Base-by-base conservation (phyloP, 2,329 filamentous ascomycete genomes). In the Didymella arachidicola region DNA sequence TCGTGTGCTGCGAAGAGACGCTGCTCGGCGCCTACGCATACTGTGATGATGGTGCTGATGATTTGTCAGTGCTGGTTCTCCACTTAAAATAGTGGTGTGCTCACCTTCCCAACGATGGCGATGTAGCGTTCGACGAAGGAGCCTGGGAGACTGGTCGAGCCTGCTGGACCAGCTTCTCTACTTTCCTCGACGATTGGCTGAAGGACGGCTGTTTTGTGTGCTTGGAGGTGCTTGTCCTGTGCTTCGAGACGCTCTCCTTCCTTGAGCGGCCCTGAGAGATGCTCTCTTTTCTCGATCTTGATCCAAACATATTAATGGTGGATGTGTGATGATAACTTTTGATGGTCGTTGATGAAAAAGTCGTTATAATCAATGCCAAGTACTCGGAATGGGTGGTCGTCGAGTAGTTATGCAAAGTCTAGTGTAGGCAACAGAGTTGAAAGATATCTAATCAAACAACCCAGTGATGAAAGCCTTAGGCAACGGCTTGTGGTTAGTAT, bases 1-100 rank as follows among this genome's bases (percentile, higher is more conserved):
- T 96, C 91, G 77, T 97, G 93, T 7, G 92, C 92, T 36, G 93
- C 93, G 73, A 97, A 97, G 67, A 97, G 89, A 22, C 93, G 87
- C 76, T 93, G 89, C 66, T 93, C 89, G 5, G 84, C 84, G n/a
- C 92, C 92, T 68, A 96, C 86, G 68, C 90, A 86, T 61, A 96
- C 84, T 10, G 91, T 96, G 66, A 96, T 85, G 73, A 95, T 91
- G 43, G 89, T 70, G 64, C 75, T 78, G 46, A 62, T 61, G 50
- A 29, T 45, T 62, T 18, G 62, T 73, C 49, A 75, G 68, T 47
- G 36, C 56, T 51, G 27, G 34, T 39, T 44, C 38, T 26, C 47
- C 6, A 46, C 29, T 38, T 42, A 25, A 14, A 47, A 30, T 56
- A 39, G 53, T 45, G 44, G 45, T 56, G 53, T 50, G 67, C 72